Evolutionary conservation across 371 early-diverging fungal genomes (phyloP), one percentile per base, ranked within the genome.

Genomic region (Saksenaea vasiformis): DNA sequence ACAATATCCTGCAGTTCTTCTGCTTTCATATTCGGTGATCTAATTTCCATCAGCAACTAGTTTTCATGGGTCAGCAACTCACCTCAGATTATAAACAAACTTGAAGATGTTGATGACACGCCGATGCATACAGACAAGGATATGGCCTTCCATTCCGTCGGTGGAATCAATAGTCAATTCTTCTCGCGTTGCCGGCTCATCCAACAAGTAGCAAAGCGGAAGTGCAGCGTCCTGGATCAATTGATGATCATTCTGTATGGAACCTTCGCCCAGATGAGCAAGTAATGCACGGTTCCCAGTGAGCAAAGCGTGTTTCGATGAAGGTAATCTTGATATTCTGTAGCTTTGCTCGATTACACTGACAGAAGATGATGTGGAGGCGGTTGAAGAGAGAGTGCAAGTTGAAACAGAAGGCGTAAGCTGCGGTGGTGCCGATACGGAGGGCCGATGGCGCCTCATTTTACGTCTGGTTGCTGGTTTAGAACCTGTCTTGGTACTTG

Each of bases 1-100:
- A 87, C 83, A 61, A 87, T 78, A 57, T 87, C 84, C 58, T 79
- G 83, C 19, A 87, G 39, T 10, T 78, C 76, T 31, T 77, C 66
- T 9, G 69, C 64, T 34, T 63, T 69, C 47, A 82, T 59, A 39
- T 77, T 66, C 2, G 79, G 78, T 2, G 79, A 73, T 67, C 80
- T 78, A 53, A 31, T 31, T 4, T 55, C 35, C 9, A 60, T 22
- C n/a, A n/a, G 31, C 31, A 31, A 31, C 2, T 7, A 7, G 4
- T 31, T 31, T 31, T 31, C 31, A 31, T 31, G 7, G 31, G 31
- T 7, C 31, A 31, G 7, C 2, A 31, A 24, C 17, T 26, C 69
- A 73, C 75, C 80, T 62, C 14, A 81, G 56, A 38, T 78, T 77
- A 43, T 73, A 78, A 43, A 81, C 75, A 39, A 81, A 81, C 36